phyloP scores from a whole-genome alignment of 352 stramenopile genomes.

The Phytophthora tentaculata region DNA sequence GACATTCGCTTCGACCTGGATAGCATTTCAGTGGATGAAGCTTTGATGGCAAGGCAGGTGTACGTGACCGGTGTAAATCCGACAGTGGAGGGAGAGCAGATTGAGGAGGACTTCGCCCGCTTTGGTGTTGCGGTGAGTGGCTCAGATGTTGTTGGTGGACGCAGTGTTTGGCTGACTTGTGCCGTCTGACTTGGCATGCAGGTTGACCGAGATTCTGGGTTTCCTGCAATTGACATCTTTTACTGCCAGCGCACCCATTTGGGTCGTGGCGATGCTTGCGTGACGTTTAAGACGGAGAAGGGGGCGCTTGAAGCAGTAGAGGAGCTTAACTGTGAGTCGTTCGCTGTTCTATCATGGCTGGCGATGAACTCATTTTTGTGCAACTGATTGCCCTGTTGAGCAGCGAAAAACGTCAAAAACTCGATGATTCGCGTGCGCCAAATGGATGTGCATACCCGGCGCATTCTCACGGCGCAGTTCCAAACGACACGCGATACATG shows the following conservation, averaged over 20 bases:
- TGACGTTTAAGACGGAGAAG: constrained; percentile 50
- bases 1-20: constrained; percentile 67
- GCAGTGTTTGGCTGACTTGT: constrained; percentile 19
- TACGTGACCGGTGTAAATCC: constrained; percentile 68
- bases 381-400: not conserved
- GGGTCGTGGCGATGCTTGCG: constrained; percentile 56
- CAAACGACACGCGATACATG: constrained; percentile 52
- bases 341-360: not conserved
- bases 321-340: constrained; percentile 56
- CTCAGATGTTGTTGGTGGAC: not conserved
- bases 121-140: constrained; percentile 63
- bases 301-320: constrained; percentile 52
- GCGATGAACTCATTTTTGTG: constrained; percentile 1
- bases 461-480: constrained; percentile 55
- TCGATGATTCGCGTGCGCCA: constrained; percentile 53
- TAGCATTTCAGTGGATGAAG: constrained; percentile 47
- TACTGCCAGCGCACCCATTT: constrained; percentile 57
- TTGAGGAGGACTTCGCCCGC: constrained; percentile 60
- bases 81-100: constrained; percentile 45
- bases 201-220: constrained; percentile 52
- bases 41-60: constrained; percentile 46
- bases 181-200: constrained; percentile 28
- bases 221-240: constrained; percentile 60
- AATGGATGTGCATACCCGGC: constrained; percentile 56
- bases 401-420: constrained; percentile 70